These are phyloP conservation scores for Verticillium longisporum DNA, from an alignment of 2,329 filamentous ascomycete species.

Conservation along the genomic window DNA sequence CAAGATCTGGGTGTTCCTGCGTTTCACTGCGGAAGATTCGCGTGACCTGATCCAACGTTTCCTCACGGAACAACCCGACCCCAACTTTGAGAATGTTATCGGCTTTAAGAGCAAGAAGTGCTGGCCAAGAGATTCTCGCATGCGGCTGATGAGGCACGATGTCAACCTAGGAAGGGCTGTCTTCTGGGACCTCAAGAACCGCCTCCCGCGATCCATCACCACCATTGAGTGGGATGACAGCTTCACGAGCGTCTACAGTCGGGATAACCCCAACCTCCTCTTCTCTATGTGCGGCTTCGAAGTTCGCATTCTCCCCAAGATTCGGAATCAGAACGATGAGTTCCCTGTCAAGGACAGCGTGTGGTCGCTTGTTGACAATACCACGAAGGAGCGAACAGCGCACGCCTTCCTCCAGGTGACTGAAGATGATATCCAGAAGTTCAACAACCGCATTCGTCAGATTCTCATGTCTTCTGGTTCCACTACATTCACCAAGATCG, in stretches of 20 bases:
- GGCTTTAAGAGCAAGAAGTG: conserved; percentile 99
- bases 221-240: conserved; percentile 99
- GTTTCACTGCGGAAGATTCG: conserved; percentile 90
- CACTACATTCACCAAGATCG: conserved; percentile 98
- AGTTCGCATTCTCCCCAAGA: conserved; percentile 92
- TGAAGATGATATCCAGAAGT: conserved; percentile 95
- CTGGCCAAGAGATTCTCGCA: conserved; percentile 94
- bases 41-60: conserved; percentile 95
- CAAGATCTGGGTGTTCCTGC: conserved; percentile 96
- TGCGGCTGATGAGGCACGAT: conserved; percentile 98
- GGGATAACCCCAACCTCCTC: conserved; percentile 92
- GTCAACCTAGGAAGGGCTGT: conserved; percentile 96
- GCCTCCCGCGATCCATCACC: conserved; percentile 86
- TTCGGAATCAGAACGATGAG: conserved; percentile 89
- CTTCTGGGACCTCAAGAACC: conserved; percentile 98
- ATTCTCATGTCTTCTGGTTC: conserved; percentile 99
- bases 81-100: conserved; percentile 98
- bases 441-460: conserved; percentile 97
- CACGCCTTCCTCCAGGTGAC: conserved; percentile 97
- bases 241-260: conserved; percentile 95
- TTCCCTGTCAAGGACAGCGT: conserved; percentile 97
- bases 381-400: conserved; percentile 92
- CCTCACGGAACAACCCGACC: conserved; percentile 94
- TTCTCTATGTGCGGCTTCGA: conserved; percentile 99
- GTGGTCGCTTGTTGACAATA: conserved; percentile 95